Evolutionary conservation across 2,329 filamentous ascomycete species (phyloP), one percentile per base, ranked within the genome.

Genomic region (Clonostachys chloroleuca): DNA sequence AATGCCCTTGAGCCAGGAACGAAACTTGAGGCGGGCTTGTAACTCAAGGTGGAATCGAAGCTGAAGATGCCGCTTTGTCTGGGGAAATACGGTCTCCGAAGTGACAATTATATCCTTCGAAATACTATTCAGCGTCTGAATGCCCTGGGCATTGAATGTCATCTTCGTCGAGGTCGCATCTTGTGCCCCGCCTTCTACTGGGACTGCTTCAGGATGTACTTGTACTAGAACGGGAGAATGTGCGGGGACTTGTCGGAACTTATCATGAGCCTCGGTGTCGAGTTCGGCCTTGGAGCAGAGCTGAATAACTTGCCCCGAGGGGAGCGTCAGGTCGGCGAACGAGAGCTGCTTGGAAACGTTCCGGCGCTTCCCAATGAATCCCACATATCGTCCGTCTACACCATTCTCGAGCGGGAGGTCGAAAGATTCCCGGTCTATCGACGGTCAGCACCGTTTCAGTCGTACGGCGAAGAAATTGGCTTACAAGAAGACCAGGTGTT

Each of bases 21-120:
- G 81, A 52, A 92, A 85, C 1, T 72, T 63, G 4, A 99, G 74
- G 5, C 91, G 81, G 2, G 85, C 68, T 18, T 81, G 80, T 5
- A 96, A 71, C 17, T 78, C 68, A 8, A 69, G 63, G 47, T 91
- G 84, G 46, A 89, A 92, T 33, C 92, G 84, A 41, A 99, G 76
- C 56, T 97, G 91, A 16, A 96, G 69, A 65, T 97, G 89, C 18
- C 94, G 83, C 48, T 87, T 79, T 43, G 87, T 80, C 0, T 84
- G 81, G 1, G 87, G 78, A 58, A 94, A 96, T 0, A 83, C 76
- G 3, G 86, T 87, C 43, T 87, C 84, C 14, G 83, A 72, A 3
- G 86, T 87, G 51, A 95, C 81, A 49, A 94, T 84, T 48, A 95
- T 83, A 52, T 92, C 81, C 40, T 80, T 79, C 0, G 66, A 62